Evolutionary conservation across 495 filamentous ascomycete genomes (phyloP), one percentile per base, ranked within the genome.

Genomic region (Neurospora cerealis): DNA sequence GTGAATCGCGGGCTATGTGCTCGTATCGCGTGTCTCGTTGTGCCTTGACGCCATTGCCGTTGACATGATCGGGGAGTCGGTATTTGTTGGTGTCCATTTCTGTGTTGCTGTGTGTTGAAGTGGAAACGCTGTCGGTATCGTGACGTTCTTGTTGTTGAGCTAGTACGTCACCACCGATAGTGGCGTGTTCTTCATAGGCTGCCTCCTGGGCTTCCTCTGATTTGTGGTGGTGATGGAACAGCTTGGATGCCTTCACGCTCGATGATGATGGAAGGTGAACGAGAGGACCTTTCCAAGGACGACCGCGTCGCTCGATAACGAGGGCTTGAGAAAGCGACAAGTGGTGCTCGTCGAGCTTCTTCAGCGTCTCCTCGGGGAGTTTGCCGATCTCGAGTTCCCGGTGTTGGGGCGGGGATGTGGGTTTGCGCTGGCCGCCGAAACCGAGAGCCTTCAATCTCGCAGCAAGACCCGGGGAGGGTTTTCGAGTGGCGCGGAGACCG

Each of bases 381-480:
- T 92, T 88, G 73, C 93, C 93, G 72, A 93, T 85, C 69, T 87
- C 86, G 72, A 81, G 79, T 70, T 78, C 78, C 32, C 73, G 75
- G 69, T 78, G 80, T 32, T 79, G 81, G 21, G 80, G 81, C 72
- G 78, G 83, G 73, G 80, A 77, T 24, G 80, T 73, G 41, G 85
- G 83, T 81, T 84, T 83, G 69, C 81, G 80, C 7, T 78, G 42
- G 19, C 85, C 78, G 73, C 87, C 84, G 80, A 91, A 84, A 78
- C 92, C 90, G 60, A 95, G 83, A 46, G 91, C 86, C 78, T 92
- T 93, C 72, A 95, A 88, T 81, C 92, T 90, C 70, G 91, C 92
- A 74, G 92, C 91, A 28, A 95, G 85, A 32, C 91, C 92, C 54
- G 92, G 91, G 37, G 91, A 93, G 3, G 88, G 88, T 78, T 89